These are phyloP conservation scores for Candida fluviatilis DNA, from an alignment of 805 yeast species.

Conservation along the genomic window DNA sequence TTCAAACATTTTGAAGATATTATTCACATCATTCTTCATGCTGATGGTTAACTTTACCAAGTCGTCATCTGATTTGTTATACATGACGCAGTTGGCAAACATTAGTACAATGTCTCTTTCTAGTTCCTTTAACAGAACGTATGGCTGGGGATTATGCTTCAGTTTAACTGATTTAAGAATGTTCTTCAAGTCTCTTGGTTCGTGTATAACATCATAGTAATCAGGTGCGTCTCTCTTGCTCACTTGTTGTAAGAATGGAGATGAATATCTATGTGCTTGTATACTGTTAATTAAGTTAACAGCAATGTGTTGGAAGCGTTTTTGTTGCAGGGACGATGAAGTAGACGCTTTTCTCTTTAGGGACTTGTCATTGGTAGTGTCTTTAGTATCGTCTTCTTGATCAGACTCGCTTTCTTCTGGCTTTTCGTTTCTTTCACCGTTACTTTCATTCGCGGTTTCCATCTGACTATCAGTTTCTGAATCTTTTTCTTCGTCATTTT, in stretches of 20 bases:
- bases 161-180: conserved; percentile 52
- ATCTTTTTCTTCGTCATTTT: conserved; percentile 7
- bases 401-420: conserved; percentile 5
- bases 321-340: conserved; percentile 20
- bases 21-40: conserved; percentile 66
- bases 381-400: conserved; percentile 4
- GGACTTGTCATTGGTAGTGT: conserved; percentile 6
- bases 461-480: conserved; percentile 10
- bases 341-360: neutral
- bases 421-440: conserved; percentile 4
- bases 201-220: conserved; percentile 55
- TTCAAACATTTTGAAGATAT: conserved; percentile 52
- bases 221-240: conserved; percentile 64
- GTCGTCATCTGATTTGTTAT: conserved; percentile 62
- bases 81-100: conserved; percentile 86
- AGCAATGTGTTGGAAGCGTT: conserved; percentile 59
- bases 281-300: conserved; percentile 60
- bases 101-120: conserved; percentile 68
- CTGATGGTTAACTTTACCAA: conserved; percentile 58
- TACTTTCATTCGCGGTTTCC: conserved; percentile 6
- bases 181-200: conserved; percentile 67
- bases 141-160: conserved; percentile 31
- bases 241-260: conserved; percentile 71
- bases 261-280: conserved; percentile 66
- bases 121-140: conserved; percentile 55